These are phyloP conservation scores for Fusarium sp. DNA, from an alignment of 2,329 filamentous ascomycete genomes.

Conservation along the genomic window DNA sequence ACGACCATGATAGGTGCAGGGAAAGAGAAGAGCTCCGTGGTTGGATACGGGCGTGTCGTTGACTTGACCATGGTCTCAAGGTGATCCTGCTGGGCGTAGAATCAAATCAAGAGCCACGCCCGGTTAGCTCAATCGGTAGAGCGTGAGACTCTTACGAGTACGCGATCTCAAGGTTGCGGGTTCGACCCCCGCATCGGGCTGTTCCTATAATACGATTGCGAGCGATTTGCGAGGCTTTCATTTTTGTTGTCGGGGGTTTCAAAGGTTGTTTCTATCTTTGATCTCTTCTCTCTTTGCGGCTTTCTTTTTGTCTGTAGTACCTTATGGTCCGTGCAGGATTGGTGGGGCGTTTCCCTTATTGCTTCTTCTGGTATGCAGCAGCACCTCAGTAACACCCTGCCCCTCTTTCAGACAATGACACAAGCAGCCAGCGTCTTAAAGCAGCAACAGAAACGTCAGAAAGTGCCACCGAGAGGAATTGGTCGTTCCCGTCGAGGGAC, in stretches of 20 bases:
- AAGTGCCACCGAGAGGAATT: neutral
- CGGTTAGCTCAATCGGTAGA: conserved; percentile 59
- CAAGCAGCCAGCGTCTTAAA: conserved; percentile 21
- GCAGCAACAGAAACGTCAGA: conserved; percentile 34
- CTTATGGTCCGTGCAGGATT: conserved; percentile 8
- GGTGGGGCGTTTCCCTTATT: neutral
- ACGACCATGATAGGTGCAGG: neutral
- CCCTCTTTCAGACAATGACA: conserved; percentile 6
- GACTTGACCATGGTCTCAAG: neutral
- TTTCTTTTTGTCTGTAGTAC: neutral
- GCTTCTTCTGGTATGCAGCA: conserved; percentile 7
- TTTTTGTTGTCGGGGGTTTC: neutral
- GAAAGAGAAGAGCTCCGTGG: neutral
- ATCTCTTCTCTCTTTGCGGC: neutral
- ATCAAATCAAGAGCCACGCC: conserved; percentile 45
- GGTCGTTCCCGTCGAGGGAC: neutral
- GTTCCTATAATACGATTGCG: conserved; percentile 47
- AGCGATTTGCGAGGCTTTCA: conserved; percentile 23
- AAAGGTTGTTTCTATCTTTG: neutral
- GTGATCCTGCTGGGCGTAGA: neutral
- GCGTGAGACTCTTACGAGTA: conserved; percentile 71
- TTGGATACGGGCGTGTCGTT: neutral
- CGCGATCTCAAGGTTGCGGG: conserved; percentile 64
- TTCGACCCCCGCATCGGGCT: conserved; percentile 60
- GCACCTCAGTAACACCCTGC: conserved; percentile 12